Evolutionary conservation across 352 stramenopile genomes (phyloP).

Genomic region (Thraustotheca clavata): DNA sequence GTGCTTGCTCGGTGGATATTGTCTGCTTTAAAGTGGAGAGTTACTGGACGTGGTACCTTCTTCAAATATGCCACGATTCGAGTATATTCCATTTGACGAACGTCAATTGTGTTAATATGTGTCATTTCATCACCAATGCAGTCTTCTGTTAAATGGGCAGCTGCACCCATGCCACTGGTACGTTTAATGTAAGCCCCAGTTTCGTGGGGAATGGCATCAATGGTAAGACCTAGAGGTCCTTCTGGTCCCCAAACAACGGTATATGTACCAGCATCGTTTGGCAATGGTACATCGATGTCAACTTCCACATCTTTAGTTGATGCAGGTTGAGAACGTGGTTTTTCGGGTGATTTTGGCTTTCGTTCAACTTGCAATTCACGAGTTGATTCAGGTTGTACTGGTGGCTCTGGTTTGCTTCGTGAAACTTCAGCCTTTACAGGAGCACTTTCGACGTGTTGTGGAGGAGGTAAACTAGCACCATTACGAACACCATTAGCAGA

Average conservation of each 20-base stretch:
- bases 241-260: slow-evolving; percentile 65
- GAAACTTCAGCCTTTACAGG: too few species aligned
- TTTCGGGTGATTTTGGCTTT: neutral
- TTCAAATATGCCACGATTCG: slow-evolving; percentile 75
- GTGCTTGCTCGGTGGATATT: slow-evolving; percentile 27
- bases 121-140: slow-evolving; percentile 73
- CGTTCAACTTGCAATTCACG: neutral
- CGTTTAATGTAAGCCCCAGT: slow-evolving; percentile 77
- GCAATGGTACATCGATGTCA: slow-evolving; percentile 15
- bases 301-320: neutral
- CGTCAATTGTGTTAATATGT: slow-evolving; percentile 81
- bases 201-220: slow-evolving; percentile 51
- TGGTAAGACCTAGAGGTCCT: slow-evolving; percentile 66
- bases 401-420: too few species aligned
- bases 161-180: slow-evolving; percentile 59
- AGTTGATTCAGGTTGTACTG: neutral
- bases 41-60: slow-evolving; percentile 67
- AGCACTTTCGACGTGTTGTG: too few species aligned
- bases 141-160: slow-evolving; percentile 63
- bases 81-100: slow-evolving; percentile 57
- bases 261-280: slow-evolving; percentile 32
- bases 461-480: neutral
- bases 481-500: slow-evolving; percentile 24
- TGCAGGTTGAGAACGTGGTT: neutral
- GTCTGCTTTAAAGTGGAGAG: slow-evolving; percentile 55